A percentile compares a stretch with the other conserved stretches of the same genome.
phyloP scores from a whole-genome alignment of 2,329 filamentous ascomycete genomes.

The Emergomyces orientalis region DNA sequence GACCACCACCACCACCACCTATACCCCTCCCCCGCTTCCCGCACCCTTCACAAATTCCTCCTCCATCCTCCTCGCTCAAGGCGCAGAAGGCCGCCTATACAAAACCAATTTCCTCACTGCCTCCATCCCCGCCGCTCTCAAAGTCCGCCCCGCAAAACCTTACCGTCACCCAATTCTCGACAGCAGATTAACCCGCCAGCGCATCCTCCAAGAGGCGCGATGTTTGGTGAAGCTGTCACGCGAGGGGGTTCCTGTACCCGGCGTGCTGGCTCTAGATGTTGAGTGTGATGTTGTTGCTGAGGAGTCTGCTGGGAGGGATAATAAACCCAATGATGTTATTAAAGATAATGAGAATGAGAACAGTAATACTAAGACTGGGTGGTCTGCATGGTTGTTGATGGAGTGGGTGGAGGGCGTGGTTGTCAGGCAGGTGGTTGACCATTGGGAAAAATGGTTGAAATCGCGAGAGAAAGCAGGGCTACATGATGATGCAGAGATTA shows the following conservation, averaged over 20 bases:
- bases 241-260: constrained; percentile 74
- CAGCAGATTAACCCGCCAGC: constrained; percentile 71
- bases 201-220: constrained; percentile 80
- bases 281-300: constrained; percentile 31
- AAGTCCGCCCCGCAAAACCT: constrained; percentile 81
- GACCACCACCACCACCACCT: constrained; percentile 23
- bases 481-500: constrained; percentile 23
- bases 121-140: constrained; percentile 64
- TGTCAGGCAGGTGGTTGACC: constrained; percentile 60
- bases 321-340: constrained; percentile 43
- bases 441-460: constrained; percentile 50
- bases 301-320: not conserved
- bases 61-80: constrained; percentile 71
- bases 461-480: constrained; percentile 21
- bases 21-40: constrained; percentile 44
- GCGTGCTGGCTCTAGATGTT: constrained; percentile 61
- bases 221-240: constrained; percentile 69
- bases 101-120: constrained; percentile 68
- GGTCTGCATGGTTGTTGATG: constrained; percentile 67
- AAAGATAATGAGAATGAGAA: not conserved
- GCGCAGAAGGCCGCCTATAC: constrained; percentile 92
- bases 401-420: constrained; percentile 74
- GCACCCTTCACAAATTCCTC: constrained; percentile 54
- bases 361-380: constrained; percentile 22
- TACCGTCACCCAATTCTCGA: constrained; percentile 90